These are phyloP conservation scores for Yamadazyma tumulicola DNA, from an alignment of 805 yeast genomes.

Conservation along the genomic window DNA sequence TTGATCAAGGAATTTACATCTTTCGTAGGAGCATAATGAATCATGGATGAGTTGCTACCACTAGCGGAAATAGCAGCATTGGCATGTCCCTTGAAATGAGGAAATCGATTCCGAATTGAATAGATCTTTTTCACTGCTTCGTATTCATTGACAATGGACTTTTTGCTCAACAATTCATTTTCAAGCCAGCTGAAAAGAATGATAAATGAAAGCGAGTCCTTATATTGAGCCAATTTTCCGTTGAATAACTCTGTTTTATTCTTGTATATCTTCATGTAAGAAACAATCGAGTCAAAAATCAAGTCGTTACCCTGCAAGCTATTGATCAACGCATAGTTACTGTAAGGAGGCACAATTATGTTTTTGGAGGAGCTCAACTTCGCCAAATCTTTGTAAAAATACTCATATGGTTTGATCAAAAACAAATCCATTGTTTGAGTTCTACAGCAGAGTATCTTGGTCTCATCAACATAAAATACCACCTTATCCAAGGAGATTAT, in stretches of 20 bases:
- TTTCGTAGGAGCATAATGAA: conserved; percentile 69
- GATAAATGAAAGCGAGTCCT: conserved; percentile 76
- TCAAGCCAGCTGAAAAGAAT: conserved; percentile 84
- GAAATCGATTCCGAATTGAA: conserved; percentile 49
- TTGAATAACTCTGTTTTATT: conserved; percentile 70
- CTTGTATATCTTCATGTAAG: conserved; percentile 68
- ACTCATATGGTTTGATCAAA: conserved; percentile 49
- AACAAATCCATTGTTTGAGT: conserved; percentile 29
- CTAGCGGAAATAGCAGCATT: conserved; percentile 75
- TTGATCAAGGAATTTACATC: conserved; percentile 59
- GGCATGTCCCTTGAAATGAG: conserved; percentile 63
- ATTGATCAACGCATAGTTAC: conserved; percentile 34
- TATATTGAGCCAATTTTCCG: conserved; percentile 70
- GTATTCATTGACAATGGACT: conserved; percentile 52
- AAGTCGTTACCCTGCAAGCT: conserved; percentile 18
- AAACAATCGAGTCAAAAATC: conserved; percentile 25
- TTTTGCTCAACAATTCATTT: conserved; percentile 41
- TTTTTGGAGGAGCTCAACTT: conserved; percentile 17
- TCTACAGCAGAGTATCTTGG: conserved; percentile 30
- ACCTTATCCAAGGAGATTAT: conserved; percentile 34
- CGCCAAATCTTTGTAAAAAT: conserved; percentile 56
- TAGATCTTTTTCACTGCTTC: conserved; percentile 61
- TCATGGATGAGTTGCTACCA: conserved; percentile 72
- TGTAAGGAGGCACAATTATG: conserved; percentile 27
- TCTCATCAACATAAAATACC: conserved; percentile 52